phyloP scores from a whole-genome alignment of 2,329 filamentous ascomycete genomes.

The Coniella vitis region DNA sequence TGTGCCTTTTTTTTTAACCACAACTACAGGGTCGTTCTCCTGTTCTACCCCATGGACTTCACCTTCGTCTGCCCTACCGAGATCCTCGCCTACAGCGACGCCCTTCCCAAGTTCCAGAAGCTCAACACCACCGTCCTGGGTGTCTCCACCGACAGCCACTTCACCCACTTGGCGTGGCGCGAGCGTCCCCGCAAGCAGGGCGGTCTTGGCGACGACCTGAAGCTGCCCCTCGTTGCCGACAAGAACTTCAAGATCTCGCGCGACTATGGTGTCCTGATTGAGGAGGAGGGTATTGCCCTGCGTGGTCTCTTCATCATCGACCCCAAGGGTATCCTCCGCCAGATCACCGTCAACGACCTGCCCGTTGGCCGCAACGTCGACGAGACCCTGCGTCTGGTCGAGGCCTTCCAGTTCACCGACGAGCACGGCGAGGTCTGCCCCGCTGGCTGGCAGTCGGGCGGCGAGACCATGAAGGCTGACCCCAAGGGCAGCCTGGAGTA shows the following conservation, averaged over 20 bases:
- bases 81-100: conserved; percentile 58
- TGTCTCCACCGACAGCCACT: conserved; percentile 56
- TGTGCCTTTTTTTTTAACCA: not conserved
- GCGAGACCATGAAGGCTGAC: conserved; percentile 44
- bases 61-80: conserved; percentile 62
- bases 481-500: conserved; percentile 45
- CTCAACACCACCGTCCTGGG: conserved; percentile 55
- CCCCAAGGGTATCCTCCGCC: conserved; percentile 51
- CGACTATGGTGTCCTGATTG: conserved; percentile 57
- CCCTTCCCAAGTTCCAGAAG: conserved; percentile 50
- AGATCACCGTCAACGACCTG: conserved; percentile 60
- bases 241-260: conserved; percentile 53
- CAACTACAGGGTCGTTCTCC: conserved; percentile 51
- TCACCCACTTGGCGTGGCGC: conserved; percentile 50
- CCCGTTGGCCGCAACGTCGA: conserved; percentile 59
- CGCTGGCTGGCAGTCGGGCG: conserved; percentile 41
- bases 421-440: conserved; percentile 72
- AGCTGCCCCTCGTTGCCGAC: conserved; percentile 56
- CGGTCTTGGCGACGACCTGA: conserved; percentile 51
- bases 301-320: conserved; percentile 62
- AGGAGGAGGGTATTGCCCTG: conserved; percentile 57
- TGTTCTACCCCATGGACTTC: conserved; percentile 63
- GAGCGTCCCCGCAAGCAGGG: conserved; percentile 52
- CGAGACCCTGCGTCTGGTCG: conserved; percentile 58
- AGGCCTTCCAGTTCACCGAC: conserved; percentile 77